Conservation (phyloP, 2,329 filamentous ascomycete species). For the Fusarium tuaranense region DNA sequence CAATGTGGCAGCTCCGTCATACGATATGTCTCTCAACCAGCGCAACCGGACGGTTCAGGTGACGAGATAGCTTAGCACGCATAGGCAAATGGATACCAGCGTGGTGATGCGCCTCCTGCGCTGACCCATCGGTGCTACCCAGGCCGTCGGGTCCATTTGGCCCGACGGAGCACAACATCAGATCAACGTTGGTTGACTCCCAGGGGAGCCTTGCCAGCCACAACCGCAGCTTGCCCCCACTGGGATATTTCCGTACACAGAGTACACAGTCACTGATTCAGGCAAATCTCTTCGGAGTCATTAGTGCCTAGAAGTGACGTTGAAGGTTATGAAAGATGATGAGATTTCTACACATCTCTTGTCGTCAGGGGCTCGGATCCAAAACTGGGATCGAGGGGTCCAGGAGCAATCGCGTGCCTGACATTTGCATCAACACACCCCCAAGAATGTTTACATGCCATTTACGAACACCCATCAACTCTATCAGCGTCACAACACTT, state of each 20-base stretch:
- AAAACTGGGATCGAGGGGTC: not conserved
- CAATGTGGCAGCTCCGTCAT: constrained; percentile 13
- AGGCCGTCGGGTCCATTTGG: constrained; percentile 4
- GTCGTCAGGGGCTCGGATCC: not conserved
- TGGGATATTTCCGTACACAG: not conserved
- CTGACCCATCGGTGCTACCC: not conserved
- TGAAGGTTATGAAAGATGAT: not conserved
- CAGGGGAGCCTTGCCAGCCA: constrained; percentile 4
- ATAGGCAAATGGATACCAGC: not conserved
- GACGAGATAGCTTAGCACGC: not conserved
- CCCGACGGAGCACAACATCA: not conserved
- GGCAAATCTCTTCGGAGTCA: not conserved
- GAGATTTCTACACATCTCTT: not conserved
- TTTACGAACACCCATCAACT: not conserved
- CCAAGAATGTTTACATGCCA: not conserved
- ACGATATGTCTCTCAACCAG: constrained; percentile 1
- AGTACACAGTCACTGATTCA: not conserved
- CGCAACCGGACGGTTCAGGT: not conserved
- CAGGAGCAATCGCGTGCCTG: not conserved
- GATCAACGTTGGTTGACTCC: not conserved
- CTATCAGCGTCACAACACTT: not conserved
- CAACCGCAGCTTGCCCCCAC: not conserved
- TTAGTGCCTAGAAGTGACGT: not conserved
- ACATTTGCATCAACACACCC: not conserved
- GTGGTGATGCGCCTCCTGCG: not conserved